Conservation (phyloP, 2,329 filamentous ascomycete species). For the Ophiostoma piceae region DNA sequence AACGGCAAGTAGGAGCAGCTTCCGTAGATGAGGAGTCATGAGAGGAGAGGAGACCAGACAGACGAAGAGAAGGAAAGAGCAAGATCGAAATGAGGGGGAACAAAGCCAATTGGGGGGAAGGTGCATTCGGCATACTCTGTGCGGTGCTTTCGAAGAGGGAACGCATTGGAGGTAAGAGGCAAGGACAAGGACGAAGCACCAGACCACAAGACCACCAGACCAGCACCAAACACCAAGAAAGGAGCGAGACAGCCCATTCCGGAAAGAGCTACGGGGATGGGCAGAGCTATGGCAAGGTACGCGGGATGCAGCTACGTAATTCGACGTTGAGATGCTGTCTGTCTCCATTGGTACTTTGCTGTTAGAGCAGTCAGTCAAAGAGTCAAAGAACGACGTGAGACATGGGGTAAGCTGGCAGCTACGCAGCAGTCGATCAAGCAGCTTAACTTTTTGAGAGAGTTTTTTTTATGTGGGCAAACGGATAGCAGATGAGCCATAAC, state of each 20-base stretch:
- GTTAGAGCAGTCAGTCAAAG: background rate
- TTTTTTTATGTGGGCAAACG: background rate
- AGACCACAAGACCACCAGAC: slow-evolving; percentile 8
- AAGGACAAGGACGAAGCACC: background rate
- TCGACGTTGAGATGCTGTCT: background rate
- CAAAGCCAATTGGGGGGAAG: slow-evolving; percentile 19
- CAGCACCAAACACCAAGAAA: background rate
- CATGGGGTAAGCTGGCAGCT: background rate
- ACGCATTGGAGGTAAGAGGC: background rate
- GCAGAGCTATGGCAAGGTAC: slow-evolving; percentile 9
- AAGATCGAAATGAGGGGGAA: slow-evolving; percentile 20
- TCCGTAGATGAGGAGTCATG: background rate
- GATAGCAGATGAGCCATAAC: background rate
- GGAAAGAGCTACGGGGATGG: slow-evolving; percentile 15
- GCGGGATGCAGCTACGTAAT: slow-evolving; percentile 5
- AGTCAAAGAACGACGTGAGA: background rate
- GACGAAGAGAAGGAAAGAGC: slow-evolving; percentile 16
- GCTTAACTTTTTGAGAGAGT: too few relatives aligned
- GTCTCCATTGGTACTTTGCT: background rate
- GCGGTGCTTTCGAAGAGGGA: slow-evolving; percentile 11
- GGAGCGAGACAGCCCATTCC: slow-evolving; percentile 18
- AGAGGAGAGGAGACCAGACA: background rate
- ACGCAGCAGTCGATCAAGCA: background rate
- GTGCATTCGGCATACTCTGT: slow-evolving; percentile 9
- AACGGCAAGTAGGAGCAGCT: background rate